Percentiles rank a stretch among this genome's conserved stretches.
Conservation (phyloP, 2,329 filamentous ascomycete genomes). For the Trichoderma cornu-damae region DNA sequence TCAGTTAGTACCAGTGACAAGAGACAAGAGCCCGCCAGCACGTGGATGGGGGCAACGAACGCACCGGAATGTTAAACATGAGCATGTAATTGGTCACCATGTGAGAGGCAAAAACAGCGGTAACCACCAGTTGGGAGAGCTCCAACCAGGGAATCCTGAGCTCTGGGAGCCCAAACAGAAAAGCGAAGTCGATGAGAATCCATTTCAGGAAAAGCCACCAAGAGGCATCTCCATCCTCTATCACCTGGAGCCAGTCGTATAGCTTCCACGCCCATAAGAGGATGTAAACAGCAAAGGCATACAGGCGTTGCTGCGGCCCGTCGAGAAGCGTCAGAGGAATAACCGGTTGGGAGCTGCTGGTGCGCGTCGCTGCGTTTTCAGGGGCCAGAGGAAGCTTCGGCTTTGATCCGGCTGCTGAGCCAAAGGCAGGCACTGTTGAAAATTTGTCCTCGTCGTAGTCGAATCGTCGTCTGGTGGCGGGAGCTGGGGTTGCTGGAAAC, state of each 20-base stretch:
- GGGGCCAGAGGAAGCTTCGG: slow-evolving; percentile 45
- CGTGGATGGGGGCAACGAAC: no score
- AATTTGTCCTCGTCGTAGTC: slow-evolving; percentile 29
- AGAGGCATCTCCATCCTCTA: slow-evolving; percentile 81
- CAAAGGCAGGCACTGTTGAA: slow-evolving; percentile 11
- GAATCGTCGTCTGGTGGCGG: slow-evolving; percentile 35
- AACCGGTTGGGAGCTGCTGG: slow-evolving; percentile 50
- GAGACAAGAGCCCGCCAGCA: no score
- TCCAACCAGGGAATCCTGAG: slow-evolving; percentile 95
- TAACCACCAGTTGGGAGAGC: slow-evolving; percentile 71
- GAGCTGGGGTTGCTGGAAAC: slow-evolving; percentile 69
- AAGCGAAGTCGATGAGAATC: slow-evolving; percentile 78
- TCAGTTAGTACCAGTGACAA: background rate
- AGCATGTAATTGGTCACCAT: slow-evolving; percentile 72
- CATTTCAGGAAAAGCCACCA: slow-evolving; percentile 91
- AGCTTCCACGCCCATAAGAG: slow-evolving; percentile 74
- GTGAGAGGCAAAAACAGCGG: slow-evolving; percentile 66
- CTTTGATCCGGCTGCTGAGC: slow-evolving; percentile 4
- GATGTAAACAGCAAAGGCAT: slow-evolving; percentile 74
- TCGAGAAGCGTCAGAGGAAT: slow-evolving; percentile 80
- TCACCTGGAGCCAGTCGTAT: slow-evolving; percentile 75
- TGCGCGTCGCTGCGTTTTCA: slow-evolving; percentile 32
- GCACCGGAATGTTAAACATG: slow-evolving; percentile 84
- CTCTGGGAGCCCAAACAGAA: slow-evolving; percentile 80
- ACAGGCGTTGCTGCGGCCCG: slow-evolving; percentile 84